Percentiles rank a stretch among this genome's conserved stretches.
phyloP scores from a whole-genome alignment of 345 rosid species.

The Carallia pectinifolia region DNA sequence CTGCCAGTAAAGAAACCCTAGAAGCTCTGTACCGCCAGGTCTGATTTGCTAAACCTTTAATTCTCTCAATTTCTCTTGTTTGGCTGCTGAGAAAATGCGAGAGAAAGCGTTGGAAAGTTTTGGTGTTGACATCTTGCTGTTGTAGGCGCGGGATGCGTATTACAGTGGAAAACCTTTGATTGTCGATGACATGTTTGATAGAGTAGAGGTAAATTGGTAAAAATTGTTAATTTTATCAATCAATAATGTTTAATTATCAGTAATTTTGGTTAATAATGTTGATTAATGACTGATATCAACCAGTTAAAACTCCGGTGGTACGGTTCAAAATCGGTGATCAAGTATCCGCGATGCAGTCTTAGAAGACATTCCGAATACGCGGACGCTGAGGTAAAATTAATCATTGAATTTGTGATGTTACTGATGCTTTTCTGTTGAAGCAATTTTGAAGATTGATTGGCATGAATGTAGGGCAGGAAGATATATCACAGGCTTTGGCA shows the following conservation, averaged over 20 bases:
- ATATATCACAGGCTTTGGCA: slow-evolving; percentile 76
- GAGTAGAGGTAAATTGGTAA: slow-evolving; percentile 73
- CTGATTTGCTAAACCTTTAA: not conserved
- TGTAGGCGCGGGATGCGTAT: slow-evolving; percentile 82
- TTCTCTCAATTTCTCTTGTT: not conserved
- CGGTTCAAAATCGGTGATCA: slow-evolving; percentile 85
- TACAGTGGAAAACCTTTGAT: slow-evolving; percentile 86
- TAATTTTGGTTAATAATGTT: not conserved
- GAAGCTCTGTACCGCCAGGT: slow-evolving; percentile 94
- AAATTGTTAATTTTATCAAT: not conserved
- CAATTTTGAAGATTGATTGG: slow-evolving; percentile 54
- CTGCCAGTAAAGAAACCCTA: slow-evolving; percentile 87
- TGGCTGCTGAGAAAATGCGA: not conserved
- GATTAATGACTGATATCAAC: not conserved
- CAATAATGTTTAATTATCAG: not conserved
- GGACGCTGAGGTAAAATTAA: slow-evolving; percentile 81
- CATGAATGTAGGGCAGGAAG: slow-evolving; percentile 97
- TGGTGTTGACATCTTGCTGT: not conserved
- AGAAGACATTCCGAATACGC: slow-evolving; percentile 77
- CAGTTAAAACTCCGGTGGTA: slow-evolving; percentile 85
- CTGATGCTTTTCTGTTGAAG: slow-evolving; percentile 15
- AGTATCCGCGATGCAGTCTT: slow-evolving; percentile 97
- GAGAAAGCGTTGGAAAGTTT: not conserved
- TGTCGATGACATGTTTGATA: slow-evolving; percentile 92
- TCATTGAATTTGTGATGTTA: not conserved